These are phyloP conservation scores for Collariella sp. DNA, from an alignment of 495 filamentous ascomycete species.

Conservation along the genomic window DNA sequence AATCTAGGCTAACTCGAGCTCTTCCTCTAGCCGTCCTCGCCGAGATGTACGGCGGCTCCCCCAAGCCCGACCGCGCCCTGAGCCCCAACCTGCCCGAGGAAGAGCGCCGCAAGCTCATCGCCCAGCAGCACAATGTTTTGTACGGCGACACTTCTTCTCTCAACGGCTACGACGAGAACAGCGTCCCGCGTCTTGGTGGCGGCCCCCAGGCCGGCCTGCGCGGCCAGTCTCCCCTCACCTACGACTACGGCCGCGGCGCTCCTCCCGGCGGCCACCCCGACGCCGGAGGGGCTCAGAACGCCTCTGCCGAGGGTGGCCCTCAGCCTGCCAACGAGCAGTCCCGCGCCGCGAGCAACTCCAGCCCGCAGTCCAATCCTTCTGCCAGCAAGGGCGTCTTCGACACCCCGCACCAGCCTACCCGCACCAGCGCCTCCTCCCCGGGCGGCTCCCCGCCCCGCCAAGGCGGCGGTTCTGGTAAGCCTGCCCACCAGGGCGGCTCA, in stretches of 20 bases:
- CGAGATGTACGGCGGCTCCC: conserved; percentile 62
- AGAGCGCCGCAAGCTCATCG: conserved; percentile 89
- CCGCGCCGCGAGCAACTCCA: conserved; percentile 83
- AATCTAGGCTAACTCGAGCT: conserved; percentile 34
- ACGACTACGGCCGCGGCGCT: conserved; percentile 39
- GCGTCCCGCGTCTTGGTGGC: conserved; percentile 43
- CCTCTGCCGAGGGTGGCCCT: conserved; percentile 31
- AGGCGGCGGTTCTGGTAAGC: conserved; percentile 30
- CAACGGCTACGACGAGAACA: conserved; percentile 53
- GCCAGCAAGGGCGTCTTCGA: conserved; percentile 59
- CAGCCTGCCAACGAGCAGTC: conserved; percentile 54
- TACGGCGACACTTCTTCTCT: conserved; percentile 69
- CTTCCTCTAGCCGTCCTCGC: conserved; percentile 62
- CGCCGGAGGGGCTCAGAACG: conserved; percentile 43
- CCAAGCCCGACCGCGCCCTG: conserved; percentile 83
- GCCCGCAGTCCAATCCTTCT: conserved; percentile 59
- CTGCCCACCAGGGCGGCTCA: conserved; percentile 40
- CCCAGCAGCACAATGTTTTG: conserved; percentile 85
- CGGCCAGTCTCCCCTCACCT: conserved; percentile 48
- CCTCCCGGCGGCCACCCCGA: conserved; percentile 33
- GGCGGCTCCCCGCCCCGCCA: conserved; percentile 77
- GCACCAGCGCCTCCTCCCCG: conserved; percentile 84
- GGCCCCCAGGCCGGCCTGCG: conserved; percentile 43
- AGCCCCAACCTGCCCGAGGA: conserved; percentile 91
- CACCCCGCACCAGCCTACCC: conserved; percentile 63